Evolutionary conservation across 2,329 filamentous ascomycete genomes (phyloP).

Genomic region (Calonectria naviculata): DNA sequence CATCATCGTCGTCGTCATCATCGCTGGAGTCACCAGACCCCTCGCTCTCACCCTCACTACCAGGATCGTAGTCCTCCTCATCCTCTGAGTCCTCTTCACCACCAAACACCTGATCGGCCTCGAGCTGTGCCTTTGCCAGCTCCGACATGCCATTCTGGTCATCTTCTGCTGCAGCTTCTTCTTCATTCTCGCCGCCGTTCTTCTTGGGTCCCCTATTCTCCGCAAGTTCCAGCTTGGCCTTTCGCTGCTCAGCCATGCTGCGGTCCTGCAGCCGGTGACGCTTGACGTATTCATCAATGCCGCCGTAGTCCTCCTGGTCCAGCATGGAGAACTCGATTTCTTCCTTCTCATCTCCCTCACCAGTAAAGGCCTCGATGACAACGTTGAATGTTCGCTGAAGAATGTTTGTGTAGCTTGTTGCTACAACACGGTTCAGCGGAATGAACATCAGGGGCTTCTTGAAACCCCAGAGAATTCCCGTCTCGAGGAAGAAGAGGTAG

Average conservation of each 20-base stretch:
- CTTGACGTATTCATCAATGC: slow-evolving; percentile 73
- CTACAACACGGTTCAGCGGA: slow-evolving; percentile 68
- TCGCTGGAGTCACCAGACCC: slow-evolving; percentile 68
- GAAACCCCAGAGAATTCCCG: slow-evolving; percentile 76
- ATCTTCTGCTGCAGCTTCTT: slow-evolving; percentile 47
- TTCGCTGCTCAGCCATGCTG: slow-evolving; percentile 75
- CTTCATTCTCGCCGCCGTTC: slow-evolving; percentile 51
- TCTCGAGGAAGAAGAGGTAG: slow-evolving; percentile 74
- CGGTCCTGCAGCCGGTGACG: slow-evolving; percentile 71
- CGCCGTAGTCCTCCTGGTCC: slow-evolving; percentile 74
- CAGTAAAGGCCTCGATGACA: slow-evolving; percentile 68
- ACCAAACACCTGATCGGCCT: slow-evolving; percentile 43
- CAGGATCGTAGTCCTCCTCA: slow-evolving; percentile 75
- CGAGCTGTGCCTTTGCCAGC: slow-evolving; percentile 60
- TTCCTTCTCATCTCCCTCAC: slow-evolving; percentile 60
- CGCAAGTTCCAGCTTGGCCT: slow-evolving; percentile 71
- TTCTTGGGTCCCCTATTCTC: slow-evolving; percentile 67
- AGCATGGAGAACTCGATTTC: slow-evolving; percentile 77
- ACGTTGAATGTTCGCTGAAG: slow-evolving; percentile 77
- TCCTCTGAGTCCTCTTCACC: slow-evolving; percentile 71
- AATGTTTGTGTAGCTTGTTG: slow-evolving; percentile 75
- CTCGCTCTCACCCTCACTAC: slow-evolving; percentile 69
- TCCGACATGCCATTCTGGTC: slow-evolving; percentile 56
- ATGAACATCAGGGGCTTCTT: slow-evolving; percentile 77
- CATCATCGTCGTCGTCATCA: slow-evolving; percentile 56